Evolutionary conservation across 2,329 filamentous ascomycete species (phyloP), one percentile per base, ranked within the genome.

Genomic region (Venturia oleaginea): DNA sequence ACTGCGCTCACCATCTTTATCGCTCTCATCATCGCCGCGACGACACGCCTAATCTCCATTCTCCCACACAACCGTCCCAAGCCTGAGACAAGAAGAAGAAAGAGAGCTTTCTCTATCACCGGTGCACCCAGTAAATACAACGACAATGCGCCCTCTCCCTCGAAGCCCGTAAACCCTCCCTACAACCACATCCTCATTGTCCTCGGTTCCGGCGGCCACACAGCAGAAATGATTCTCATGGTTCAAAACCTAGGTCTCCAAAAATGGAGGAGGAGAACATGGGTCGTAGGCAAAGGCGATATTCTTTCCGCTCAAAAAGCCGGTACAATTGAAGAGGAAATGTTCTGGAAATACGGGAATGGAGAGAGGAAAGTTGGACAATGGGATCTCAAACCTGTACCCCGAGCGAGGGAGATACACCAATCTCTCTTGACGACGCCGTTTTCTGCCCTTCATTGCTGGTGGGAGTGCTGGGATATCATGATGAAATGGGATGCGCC

Each of bases 141-240:
- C 7, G 59, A 40, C 24, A 27, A 32, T 34, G 62, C 62, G 11
- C 19, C 42, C 40, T 43, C 61, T 22, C 43, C 65, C 66, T 62
- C 54, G 46, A 43, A 40, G 22, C 22, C 46, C 62, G 64, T 59
- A 69, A 62, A 57, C 73, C 71, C 63, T 71, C 4, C 77, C 78
- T 32, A 79, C 80, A 7, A 40, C 43, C 86, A 92, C 74, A 79
- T 92, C 63, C 80, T 96, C 38, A 84, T 96, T 67, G 87, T 97
- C 32, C 87, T 97, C 30, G 94, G 94, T 62, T 95, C 90, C 2
- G 94, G 94, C 38, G 94, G 94, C 0, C 94, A 99, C 76, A 97
- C 94, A 0, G 87, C 91, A 59, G 94, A 99, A 76, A 96, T 99
- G 89, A 81, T 96, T 67, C 86, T 88, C 71, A 89, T 97, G 79